A percentile compares a stretch with the other conserved stretches of the same genome.
These are phyloP conservation scores for Saccharum officinarum DNA, from an alignment of 176 grass and related monocot species.

Conservation along the genomic window DNA sequence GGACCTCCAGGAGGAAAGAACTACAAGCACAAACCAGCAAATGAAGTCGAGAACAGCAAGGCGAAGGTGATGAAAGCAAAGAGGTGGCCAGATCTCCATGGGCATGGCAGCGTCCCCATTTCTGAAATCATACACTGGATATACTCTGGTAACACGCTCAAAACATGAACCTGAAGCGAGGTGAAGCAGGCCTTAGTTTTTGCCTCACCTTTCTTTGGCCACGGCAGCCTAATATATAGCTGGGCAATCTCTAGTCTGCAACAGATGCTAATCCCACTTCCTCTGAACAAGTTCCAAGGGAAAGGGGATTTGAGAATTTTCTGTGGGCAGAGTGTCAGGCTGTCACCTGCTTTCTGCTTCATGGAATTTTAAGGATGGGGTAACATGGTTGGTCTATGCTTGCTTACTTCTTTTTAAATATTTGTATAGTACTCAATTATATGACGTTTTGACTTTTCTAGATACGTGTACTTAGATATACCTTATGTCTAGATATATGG, in stretches of 20 bases:
- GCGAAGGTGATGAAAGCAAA: conserved; percentile 18
- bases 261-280: conserved; percentile 31
- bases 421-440: not conserved
- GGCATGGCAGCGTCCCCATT: conserved; percentile 15
- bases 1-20: not conserved
- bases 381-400: not conserved
- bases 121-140: conserved; percentile 11
- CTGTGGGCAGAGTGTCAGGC: conserved; percentile 3
- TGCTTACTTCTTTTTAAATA: conserved; percentile 3
- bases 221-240: conserved; percentile 26
- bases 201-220: not conserved
- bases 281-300: conserved; percentile 2
- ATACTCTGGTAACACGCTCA: conserved; percentile 8
- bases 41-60: conserved; percentile 23
- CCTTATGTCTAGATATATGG: not conserved
- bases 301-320: not conserved
- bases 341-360: conserved; percentile 23
- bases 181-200: conserved; percentile 22
- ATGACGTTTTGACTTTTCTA: not conserved
- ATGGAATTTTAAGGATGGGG: conserved; percentile 37
- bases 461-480: not conserved
- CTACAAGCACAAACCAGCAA: conserved; percentile 20
- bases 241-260: conserved; percentile 15
- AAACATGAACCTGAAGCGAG: conserved; percentile 25
- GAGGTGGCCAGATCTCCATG: conserved; percentile 16